These are phyloP conservation scores for Botrytis fabae DNA, from an alignment of 2,329 filamentous ascomycete genomes.

Conservation along the genomic window DNA sequence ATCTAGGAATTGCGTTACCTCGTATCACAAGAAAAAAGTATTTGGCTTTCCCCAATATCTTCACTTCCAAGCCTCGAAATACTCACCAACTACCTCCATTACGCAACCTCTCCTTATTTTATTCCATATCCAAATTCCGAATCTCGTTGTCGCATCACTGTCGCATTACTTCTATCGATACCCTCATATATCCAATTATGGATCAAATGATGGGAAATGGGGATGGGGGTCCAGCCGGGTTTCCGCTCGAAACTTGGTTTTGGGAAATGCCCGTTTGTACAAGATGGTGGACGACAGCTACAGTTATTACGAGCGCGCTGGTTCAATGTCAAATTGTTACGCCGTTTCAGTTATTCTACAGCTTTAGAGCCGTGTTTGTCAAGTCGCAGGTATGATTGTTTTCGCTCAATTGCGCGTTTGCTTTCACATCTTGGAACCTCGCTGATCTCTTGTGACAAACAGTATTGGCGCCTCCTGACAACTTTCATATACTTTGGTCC, in stretches of 20 bases:
- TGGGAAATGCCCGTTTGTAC: constrained; percentile 98
- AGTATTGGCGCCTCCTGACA: constrained; percentile 97
- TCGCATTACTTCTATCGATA: background rate
- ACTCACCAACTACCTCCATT: background rate
- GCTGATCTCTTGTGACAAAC: constrained; percentile 43
- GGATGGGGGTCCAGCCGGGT: constrained; percentile 54
- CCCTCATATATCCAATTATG: constrained; percentile 29
- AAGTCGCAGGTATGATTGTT: constrained; percentile 76
- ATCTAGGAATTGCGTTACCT: background rate
- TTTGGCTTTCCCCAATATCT: background rate
- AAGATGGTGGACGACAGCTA: constrained; percentile 94
- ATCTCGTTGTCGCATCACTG: constrained; percentile 5
- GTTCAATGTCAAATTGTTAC: constrained; percentile 93
- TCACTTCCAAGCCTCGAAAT: background rate
- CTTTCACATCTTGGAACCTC: background rate
- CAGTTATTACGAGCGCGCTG: constrained; percentile 80
- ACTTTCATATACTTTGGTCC: constrained; percentile 98
- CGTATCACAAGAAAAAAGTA: background rate
- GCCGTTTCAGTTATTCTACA: constrained; percentile 96
- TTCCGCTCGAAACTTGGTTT: constrained; percentile 96
- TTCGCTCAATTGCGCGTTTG: background rate
- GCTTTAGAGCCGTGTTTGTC: constrained; percentile 84
- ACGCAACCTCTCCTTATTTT: background rate
- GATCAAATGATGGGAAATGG: constrained; percentile 42
- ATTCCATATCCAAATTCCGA: background rate